Conservation (phyloP, 2,329 filamentous ascomycete genomes). For the Laburnicola sp. region DNA sequence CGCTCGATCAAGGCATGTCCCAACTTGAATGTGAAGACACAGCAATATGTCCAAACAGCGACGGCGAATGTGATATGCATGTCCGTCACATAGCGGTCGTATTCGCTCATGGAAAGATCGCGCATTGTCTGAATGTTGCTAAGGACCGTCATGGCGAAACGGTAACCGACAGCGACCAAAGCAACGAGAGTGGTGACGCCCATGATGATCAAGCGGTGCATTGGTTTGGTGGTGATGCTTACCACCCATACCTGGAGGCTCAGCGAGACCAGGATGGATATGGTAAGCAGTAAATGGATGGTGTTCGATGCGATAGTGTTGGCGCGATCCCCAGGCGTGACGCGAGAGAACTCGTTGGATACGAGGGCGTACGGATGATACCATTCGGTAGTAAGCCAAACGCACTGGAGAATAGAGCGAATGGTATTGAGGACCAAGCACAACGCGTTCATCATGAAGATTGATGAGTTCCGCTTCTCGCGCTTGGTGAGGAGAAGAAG, state of each 20-base stretch:
- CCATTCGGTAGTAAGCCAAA: conserved; percentile 65
- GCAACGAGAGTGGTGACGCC: conserved; percentile 54
- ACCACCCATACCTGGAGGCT: conserved; percentile 67
- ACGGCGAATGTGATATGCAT: conserved; percentile 57
- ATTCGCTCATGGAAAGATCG: conserved; percentile 28
- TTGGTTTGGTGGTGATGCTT: conserved; percentile 53
- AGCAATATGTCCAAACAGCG: conserved; percentile 64
- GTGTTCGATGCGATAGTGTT: conserved; percentile 55
- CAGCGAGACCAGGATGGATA: conserved; percentile 61
- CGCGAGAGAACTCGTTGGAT: conserved; percentile 56
- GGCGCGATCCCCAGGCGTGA: conserved; percentile 52
- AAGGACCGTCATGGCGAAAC: conserved; percentile 56
- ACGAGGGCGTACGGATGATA: conserved; percentile 64
- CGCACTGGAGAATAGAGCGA: conserved; percentile 60
- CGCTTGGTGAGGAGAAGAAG: conserved; percentile 68
- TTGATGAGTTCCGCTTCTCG: conserved; percentile 64
- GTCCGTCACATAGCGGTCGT: conserved; percentile 31
- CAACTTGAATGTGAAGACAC: conserved; percentile 65
- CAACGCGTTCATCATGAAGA: conserved; percentile 67
- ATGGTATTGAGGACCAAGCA: conserved; percentile 64
- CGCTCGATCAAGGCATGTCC: conserved; percentile 60
- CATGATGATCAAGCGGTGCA: conserved; percentile 53
- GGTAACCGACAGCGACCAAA: conserved; percentile 56
- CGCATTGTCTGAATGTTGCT: conserved; percentile 50
- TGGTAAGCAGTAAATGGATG: conserved; percentile 57